phyloP scores from a whole-genome alignment of 2,329 filamentous ascomycete genomes.

The Boeremia lycopersici region DNA sequence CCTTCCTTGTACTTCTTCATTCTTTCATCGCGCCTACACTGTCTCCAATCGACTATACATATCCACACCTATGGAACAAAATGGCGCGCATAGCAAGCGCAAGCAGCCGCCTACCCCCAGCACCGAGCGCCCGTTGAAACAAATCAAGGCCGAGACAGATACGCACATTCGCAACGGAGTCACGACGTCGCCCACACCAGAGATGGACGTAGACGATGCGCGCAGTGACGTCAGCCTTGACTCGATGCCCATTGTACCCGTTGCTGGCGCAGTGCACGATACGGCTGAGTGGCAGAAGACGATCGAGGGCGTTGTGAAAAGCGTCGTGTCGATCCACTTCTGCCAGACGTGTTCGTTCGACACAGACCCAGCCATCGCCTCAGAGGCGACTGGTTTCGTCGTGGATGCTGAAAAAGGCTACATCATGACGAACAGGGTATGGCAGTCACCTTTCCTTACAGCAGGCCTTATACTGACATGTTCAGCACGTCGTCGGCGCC shows the following conservation, averaged over 20 bases:
- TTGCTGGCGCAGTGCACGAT: slow-evolving; percentile 58
- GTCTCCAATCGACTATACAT: slow-evolving; percentile 4
- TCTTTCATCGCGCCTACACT: slow-evolving; percentile 5
- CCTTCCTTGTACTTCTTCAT: slow-evolving; percentile 2
- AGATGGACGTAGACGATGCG: slow-evolving; percentile 43
- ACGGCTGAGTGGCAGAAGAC: slow-evolving; percentile 93
- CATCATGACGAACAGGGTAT: slow-evolving; percentile 58
- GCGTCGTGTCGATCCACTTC: slow-evolving; percentile 98
- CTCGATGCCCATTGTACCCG: slow-evolving; percentile 32
- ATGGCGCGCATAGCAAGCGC: slow-evolving; percentile 59
- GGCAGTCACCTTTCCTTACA: neutral
- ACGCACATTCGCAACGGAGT: slow-evolving; percentile 46
- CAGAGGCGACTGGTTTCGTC: slow-evolving; percentile 96
- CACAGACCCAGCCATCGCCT: slow-evolving; percentile 91
- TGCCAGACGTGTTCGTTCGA: slow-evolving; percentile 98
- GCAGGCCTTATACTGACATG: slow-evolving; percentile 26
- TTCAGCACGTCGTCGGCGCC: slow-evolving; percentile 84
- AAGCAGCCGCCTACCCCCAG: slow-evolving; percentile 56
- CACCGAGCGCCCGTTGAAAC: slow-evolving; percentile 61
- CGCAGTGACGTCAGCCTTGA: slow-evolving; percentile 51
- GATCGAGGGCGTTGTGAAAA: slow-evolving; percentile 90
- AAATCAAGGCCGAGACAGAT: slow-evolving; percentile 57
- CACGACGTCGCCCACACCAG: slow-evolving; percentile 26
- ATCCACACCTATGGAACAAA: slow-evolving; percentile 54
- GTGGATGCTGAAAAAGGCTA: slow-evolving; percentile 90